These are phyloP conservation scores for Trypanosoma mega DNA, from an alignment of 208 protist genomes.

Conservation along the genomic window DNA sequence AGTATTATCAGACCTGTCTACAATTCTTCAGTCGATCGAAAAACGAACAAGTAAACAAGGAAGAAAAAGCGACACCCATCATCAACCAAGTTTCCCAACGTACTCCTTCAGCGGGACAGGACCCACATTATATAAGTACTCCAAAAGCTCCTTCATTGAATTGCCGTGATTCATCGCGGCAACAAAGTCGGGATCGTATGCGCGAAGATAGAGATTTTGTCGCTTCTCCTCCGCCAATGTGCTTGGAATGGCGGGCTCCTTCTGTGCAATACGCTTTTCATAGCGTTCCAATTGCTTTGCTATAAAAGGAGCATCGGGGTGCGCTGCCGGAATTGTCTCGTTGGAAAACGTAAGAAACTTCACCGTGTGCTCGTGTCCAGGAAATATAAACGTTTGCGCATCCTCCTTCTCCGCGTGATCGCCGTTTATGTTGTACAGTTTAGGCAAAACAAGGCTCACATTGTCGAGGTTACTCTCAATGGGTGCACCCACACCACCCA, in stretches of 20 bases:
- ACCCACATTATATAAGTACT: slow-evolving; percentile 78
- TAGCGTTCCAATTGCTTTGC: slow-evolving; percentile 45
- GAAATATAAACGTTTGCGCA: slow-evolving; percentile 66
- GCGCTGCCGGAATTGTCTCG: slow-evolving; percentile 21
- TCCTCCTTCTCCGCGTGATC: slow-evolving; percentile 30
- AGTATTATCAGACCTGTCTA: no score
- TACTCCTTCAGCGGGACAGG: no score
- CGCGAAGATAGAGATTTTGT: slow-evolving; percentile 87
- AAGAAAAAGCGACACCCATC: no score
- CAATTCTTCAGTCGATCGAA: no score
- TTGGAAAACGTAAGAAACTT: slow-evolving; percentile 73
- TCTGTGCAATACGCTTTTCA: slow-evolving; percentile 33
- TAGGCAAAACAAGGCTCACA: slow-evolving; percentile 72
- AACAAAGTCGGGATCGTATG: slow-evolving; percentile 52
- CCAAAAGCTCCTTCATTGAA: slow-evolving; percentile 53
- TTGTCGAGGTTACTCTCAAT: slow-evolving; percentile 86
- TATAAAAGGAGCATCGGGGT: slow-evolving; percentile 45
- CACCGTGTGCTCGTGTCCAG: slow-evolving; percentile 90
- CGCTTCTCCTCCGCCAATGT: slow-evolving; percentile 79
- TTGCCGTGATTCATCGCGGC: slow-evolving; percentile 38
- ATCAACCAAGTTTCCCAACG: no score
- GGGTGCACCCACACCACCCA: slow-evolving; percentile 91
- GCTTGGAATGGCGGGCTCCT: slow-evolving; percentile 68
- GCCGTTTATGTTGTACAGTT: slow-evolving; percentile 57
- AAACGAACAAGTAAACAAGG: no score